Conservation (phyloP, 108 stramenopile genomes). For the Phaeodactylum tricornutum region DNA sequence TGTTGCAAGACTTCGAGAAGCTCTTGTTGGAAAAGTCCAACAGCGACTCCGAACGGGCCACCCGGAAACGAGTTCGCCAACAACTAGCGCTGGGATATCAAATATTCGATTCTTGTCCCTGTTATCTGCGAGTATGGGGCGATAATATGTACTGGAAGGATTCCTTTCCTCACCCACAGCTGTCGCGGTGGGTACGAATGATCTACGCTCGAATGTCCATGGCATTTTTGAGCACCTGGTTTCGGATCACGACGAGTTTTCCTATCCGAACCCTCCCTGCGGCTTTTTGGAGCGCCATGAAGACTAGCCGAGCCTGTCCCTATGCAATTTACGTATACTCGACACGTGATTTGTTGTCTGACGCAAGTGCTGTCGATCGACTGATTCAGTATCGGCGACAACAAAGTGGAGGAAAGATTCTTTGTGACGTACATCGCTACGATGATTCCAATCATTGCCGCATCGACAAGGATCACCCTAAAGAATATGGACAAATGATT, state of each 20-base stretch:
- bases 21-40: background rate
- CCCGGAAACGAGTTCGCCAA: background rate
- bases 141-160: background rate
- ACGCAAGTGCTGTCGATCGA: background rate
- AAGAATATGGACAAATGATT: slow-evolving; percentile 1
- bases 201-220: background rate
- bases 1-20: slow-evolving; percentile 9
- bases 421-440: slow-evolving; percentile 1
- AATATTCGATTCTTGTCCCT: slow-evolving; percentile 11
- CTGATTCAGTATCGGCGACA: slow-evolving; percentile 7
- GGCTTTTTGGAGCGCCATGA: slow-evolving; percentile 4
- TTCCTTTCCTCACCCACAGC: slow-evolving; percentile 2
- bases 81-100: slow-evolving; percentile 8
- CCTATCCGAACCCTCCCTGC: background rate
- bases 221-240: background rate
- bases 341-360: slow-evolving; percentile 2
- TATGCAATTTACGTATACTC: slow-evolving; percentile 4
- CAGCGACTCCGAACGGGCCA: background rate
- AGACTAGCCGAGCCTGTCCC: background rate
- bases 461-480: slow-evolving; percentile 4
- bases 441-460: slow-evolving; percentile 15
- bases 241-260: slow-evolving; percentile 1
- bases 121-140: slow-evolving; percentile 4
- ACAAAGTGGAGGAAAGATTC: background rate
- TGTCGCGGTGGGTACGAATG: background rate